phyloP scores from a whole-genome alignment of 176 grass and related monocot genomes.

The Carex cristatella region DNA sequence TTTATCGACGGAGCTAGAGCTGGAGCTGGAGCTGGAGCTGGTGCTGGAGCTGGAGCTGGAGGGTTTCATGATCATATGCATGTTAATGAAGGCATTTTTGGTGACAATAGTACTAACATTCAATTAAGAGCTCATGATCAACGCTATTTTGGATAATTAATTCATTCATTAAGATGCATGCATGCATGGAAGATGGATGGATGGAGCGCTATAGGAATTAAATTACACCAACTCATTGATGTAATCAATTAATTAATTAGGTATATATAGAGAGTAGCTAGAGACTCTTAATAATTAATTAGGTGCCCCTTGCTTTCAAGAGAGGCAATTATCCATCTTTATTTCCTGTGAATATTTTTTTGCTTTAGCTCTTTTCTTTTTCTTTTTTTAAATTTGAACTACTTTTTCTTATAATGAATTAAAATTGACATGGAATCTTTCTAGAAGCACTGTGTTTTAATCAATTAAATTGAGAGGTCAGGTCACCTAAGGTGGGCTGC shows the following conservation, averaged over 20 bases:
- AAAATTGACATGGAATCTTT: slow-evolving; percentile 11
- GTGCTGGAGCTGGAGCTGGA: too few species aligned
- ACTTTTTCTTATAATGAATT: neutral
- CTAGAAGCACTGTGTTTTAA: slow-evolving; percentile 18
- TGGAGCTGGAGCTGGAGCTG: too few species aligned
- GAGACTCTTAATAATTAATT: neutral
- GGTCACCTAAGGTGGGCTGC: neutral
- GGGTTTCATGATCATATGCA: too few species aligned
- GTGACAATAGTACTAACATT: slow-evolving; percentile 38
- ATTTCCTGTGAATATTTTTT: slow-evolving; percentile 16
- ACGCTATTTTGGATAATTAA: slow-evolving; percentile 47
- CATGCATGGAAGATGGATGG: neutral
- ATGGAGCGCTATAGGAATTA: neutral
- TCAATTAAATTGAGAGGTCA: neutral
- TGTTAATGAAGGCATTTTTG: slow-evolving; percentile 40
- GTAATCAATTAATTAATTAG: neutral
- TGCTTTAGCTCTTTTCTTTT: neutral
- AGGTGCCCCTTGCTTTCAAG: slow-evolving; percentile 14
- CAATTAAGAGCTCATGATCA: slow-evolving; percentile 11
- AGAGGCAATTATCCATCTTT: slow-evolving; percentile 18
- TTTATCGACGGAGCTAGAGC: too few species aligned
- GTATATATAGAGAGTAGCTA: neutral
- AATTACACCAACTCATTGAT: neutral
- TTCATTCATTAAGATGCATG: too few species aligned
- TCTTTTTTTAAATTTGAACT: neutral